phyloP scores from a whole-genome alignment of 768 basidiomycete species.

The Amanita molliuscula region DNA sequence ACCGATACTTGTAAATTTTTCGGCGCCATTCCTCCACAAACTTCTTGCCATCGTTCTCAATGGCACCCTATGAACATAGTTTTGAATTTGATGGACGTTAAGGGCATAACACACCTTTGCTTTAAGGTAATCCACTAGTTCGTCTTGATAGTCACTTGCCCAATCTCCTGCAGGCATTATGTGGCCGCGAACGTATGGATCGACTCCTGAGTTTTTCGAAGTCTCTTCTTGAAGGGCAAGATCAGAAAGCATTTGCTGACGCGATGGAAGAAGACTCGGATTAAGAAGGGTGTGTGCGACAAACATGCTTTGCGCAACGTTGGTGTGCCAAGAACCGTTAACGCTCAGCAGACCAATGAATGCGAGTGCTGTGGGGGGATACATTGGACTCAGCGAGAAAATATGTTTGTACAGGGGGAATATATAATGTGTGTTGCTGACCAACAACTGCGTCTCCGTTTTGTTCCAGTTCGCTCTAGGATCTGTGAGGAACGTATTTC shows the following conservation, averaged over 20 bases:
- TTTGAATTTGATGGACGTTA: slow-evolving; percentile 22
- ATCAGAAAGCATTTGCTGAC: slow-evolving; percentile 27
- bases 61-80: slow-evolving; percentile 17
- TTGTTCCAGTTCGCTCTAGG: slow-evolving; percentile 17
- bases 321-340: slow-evolving; percentile 37
- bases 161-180: slow-evolving; percentile 20
- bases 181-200: slow-evolving; percentile 43
- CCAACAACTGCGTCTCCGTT: slow-evolving; percentile 17
- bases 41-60: slow-evolving; percentile 30
- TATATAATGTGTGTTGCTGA: slow-evolving; percentile 28
- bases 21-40: slow-evolving; percentile 44
- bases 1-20: slow-evolving; percentile 20
- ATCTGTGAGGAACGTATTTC: slow-evolving; percentile 20
- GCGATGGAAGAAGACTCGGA: slow-evolving; percentile 27
- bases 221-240: slow-evolving; percentile 26
- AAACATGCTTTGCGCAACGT: slow-evolving; percentile 22
- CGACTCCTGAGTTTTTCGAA: slow-evolving; percentile 31
- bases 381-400: slow-evolving; percentile 34
- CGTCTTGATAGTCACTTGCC: slow-evolving; percentile 31
- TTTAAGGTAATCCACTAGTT: slow-evolving; percentile 20
- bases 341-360: slow-evolving; percentile 43
- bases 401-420: slow-evolving; percentile 12
- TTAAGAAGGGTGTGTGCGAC: slow-evolving; percentile 33
- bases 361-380: slow-evolving; percentile 41
- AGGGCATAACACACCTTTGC: background rate